A percentile compares a stretch with the other conserved stretches of the same genome.
These are phyloP conservation scores for Myxozyma neotropica DNA, from an alignment of 805 yeast species.

Conservation along the genomic window DNA sequence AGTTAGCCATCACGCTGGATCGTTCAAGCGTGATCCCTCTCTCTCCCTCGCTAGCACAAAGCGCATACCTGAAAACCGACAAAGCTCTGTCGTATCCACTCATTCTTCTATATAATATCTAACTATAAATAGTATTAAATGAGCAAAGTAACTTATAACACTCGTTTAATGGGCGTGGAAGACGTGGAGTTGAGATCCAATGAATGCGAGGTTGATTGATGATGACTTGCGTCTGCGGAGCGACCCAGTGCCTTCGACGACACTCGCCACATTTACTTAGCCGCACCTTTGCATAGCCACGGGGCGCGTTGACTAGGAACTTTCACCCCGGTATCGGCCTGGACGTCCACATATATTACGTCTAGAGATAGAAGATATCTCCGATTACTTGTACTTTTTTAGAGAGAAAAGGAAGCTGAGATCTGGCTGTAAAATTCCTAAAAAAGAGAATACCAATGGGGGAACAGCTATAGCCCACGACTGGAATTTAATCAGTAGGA, in stretches of 20 bases:
- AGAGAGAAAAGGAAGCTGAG: too few relatives aligned
- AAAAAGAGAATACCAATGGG: too few relatives aligned
- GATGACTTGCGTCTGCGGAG: slow-evolving; percentile 3
- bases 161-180: neutral
- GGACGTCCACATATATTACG: too few relatives aligned
- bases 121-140: neutral
- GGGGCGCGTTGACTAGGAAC: neutral
- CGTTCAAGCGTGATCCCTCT: too few relatives aligned
- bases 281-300: slow-evolving; percentile 8
- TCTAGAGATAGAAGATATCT: too few relatives aligned
- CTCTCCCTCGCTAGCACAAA: neutral
- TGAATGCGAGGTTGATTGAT: neutral
- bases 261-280: slow-evolving; percentile 5
- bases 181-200: neutral
- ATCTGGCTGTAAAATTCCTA: too few relatives aligned
- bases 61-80: slow-evolving; percentile 90
- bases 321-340: too few relatives aligned
- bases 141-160: neutral
- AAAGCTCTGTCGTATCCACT: slow-evolving; percentile 99
- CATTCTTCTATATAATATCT: slow-evolving; percentile 51
- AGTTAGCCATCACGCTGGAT: neutral
- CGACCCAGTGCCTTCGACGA: slow-evolving; percentile 16
- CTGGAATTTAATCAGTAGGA: too few relatives aligned
- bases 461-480: too few relatives aligned
- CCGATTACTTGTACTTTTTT: too few relatives aligned